Evolutionary conservation across 495 filamentous ascomycete species (phyloP), one percentile per base, ranked within the genome.

Genomic region (Wilcoxina mikolae): DNA sequence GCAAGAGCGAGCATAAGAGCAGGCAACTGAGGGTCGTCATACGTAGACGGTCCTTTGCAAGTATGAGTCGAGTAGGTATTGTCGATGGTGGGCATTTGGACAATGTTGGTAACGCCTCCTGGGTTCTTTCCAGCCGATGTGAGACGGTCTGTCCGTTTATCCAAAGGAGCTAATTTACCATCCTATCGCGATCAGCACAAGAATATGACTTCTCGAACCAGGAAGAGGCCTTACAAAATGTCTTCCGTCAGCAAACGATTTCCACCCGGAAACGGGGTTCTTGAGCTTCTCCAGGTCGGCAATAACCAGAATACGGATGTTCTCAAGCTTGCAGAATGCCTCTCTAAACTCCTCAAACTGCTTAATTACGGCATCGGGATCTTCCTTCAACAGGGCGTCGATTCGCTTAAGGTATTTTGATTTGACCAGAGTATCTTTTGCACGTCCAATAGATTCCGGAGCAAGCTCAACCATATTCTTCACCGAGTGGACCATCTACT

Each of bases 71-170:
- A 82, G 72, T 84, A 96, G 2, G 86, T 93, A n/a, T 82, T 89
- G 71, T 99, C 91, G 51, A 95, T 83, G 4, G 89, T 85, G 1
- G 84, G 78, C 78, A 99, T 85, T 15, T 90, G 89, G 22, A 99
- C 77, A 45, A 99, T 74, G 55, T 84, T 84, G 7, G 83, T 79
- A 45, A 81, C 70, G 31, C 76, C 72, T 15, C 90, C 90, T 12
- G 89, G 81, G 4, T 75, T 76, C 35, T 74, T 72, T 5, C 88
- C 91, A 31, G 81, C 78, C 11, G 77, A 71, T 57, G 77, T 90
- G 20, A 95, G 77, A 28, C 84, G 74, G 17, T 77, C 71, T 44
- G 73, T 71, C 5, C 77, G 72, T 45, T 71, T 65, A 35, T 81
- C 79, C 42, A 86, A 71, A 3, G 80, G 76, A n/a, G 70, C 68